Percentiles rank a stretch among this genome's conserved stretches.
Evolutionary conservation across 306 rosid species (phyloP).

Genomic region (Macrotyloma uniflorum): DNA sequence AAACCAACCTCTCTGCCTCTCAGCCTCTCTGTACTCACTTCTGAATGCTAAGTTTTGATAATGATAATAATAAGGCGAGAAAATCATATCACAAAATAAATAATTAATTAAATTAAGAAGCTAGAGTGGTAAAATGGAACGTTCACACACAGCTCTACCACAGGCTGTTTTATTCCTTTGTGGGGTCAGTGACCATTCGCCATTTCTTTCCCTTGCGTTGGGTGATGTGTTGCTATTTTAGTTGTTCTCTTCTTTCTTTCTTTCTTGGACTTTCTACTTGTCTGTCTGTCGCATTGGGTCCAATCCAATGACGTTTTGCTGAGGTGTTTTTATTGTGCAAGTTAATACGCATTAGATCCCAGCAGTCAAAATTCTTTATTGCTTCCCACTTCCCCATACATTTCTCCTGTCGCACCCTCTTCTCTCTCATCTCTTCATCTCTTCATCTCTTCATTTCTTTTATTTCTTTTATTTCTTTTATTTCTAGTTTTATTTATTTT

Average conservation of each 20-base stretch:
- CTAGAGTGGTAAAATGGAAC: conserved; percentile 43
- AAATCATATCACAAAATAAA: background rate
- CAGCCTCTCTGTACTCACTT: background rate
- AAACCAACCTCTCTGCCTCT: background rate
- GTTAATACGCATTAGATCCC: background rate
- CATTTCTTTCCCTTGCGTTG: background rate
- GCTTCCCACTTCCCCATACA: no score
- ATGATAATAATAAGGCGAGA: background rate
- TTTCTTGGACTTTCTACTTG: conserved; percentile 4
- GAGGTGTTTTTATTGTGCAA: background rate
- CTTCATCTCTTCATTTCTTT: no score
- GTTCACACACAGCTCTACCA: conserved; percentile 61
- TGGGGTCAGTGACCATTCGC: conserved; percentile 36
- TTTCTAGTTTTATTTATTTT: no score
- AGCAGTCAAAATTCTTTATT: background rate
- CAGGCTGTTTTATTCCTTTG: conserved; percentile 77
- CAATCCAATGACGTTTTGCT: background rate
- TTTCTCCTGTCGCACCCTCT: no score
- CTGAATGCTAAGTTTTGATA: background rate
- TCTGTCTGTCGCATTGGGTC: conserved; percentile 16
- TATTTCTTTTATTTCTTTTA: no score
- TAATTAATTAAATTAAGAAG: no score
- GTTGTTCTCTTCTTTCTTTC: background rate
- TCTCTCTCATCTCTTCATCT: no score
- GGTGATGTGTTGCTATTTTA: conserved; percentile 23